Base-by-base conservation (phyloP, 2,329 filamentous ascomycete genomes). In the Colletotrichum gloeosporioides region DNA sequence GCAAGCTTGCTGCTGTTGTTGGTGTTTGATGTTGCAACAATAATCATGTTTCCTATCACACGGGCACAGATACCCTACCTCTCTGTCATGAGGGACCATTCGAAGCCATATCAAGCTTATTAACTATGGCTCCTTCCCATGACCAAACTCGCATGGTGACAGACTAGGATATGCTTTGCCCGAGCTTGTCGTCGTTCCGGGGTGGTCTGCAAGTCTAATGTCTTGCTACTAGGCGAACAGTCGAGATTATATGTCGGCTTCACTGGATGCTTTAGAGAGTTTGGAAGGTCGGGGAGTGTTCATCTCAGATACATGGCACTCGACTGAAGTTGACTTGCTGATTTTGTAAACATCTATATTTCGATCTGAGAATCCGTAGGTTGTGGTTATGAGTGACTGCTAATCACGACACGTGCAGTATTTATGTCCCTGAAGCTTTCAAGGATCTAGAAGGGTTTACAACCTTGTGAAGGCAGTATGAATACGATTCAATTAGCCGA, bases 401-500 rank as follows among this genome's bases (percentile, higher is more conserved):
- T 53, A 13, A 4, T 53, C n/a, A 25, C 12, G n/a, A 53, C 44
- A 53, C 8, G 0, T 22, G 44, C 6, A 53, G n/a, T 0, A 13
- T 53, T 13, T 0, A 22, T 22, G 39, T 44, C 5, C 39, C 39
- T 44, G 18, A 1, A 44, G 39, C 39, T n/a, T 44, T 4, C 39
- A 6, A 1, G 9, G 18, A 44, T 12, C 39, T 44, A 44, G 39
- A 44, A n/a, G 1, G 9, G 0, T 44, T n/a, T 49, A 49, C 3
- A 0, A 7, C 39, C 22, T 22, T 53, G 13, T 13, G 6, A 53
- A 53, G 44, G 44, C n/a, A 22, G 44, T 12, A 4, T 13, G 3
- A 8, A 53, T 22, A 10, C n/a, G 0, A 53, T 8, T 0, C 3
- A 13, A 53, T 0, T 53, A 1, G 0, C n/a, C 8, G 9, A 53